phyloP scores from a whole-genome alignment of 208 protist genomes.

The Vickermania ingenoplastis region DNA sequence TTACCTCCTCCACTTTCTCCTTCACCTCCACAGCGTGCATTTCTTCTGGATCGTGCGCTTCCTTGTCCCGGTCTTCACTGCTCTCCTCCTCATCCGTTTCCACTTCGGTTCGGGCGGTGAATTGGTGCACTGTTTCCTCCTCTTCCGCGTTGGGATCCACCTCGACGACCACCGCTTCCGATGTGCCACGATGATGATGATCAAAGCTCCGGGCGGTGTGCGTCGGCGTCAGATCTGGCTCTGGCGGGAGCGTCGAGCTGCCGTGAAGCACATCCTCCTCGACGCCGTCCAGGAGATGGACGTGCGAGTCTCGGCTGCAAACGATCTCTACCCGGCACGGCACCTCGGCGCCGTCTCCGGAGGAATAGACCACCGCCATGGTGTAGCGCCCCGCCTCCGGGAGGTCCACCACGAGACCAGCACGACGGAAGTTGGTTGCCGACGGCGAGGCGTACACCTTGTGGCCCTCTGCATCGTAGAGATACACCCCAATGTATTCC shows the following conservation, averaged over 20 bases:
- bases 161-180: background rate
- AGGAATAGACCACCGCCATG: slow-evolving; percentile 46
- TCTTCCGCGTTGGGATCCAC: background rate
- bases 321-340: slow-evolving; percentile 57
- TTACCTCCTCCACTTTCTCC: slow-evolving; percentile 10
- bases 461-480: slow-evolving; percentile 19
- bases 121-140: background rate
- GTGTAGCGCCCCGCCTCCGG: slow-evolving; percentile 42
- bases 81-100: background rate
- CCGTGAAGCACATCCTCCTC: slow-evolving; percentile 14
- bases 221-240: background rate
- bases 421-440: slow-evolving; percentile 18
- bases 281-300: slow-evolving; percentile 53
- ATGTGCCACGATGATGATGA: background rate
- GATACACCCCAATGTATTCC: slow-evolving; percentile 22
- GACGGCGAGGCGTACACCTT: slow-evolving; percentile 16
- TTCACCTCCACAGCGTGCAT: background rate
- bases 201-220: background rate
- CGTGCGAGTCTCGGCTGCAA: slow-evolving; percentile 41
- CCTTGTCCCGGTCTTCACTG: no score
- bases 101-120: background rate
- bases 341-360: slow-evolving; percentile 19
- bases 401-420: slow-evolving; percentile 39
- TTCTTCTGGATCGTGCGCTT: background rate
- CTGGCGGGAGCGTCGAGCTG: background rate